A percentile compares a stretch with the other conserved stretches of the same genome.
These are phyloP conservation scores for Saccharomycopsis vini DNA, from an alignment of 805 yeast species.

Conservation along the genomic window DNA sequence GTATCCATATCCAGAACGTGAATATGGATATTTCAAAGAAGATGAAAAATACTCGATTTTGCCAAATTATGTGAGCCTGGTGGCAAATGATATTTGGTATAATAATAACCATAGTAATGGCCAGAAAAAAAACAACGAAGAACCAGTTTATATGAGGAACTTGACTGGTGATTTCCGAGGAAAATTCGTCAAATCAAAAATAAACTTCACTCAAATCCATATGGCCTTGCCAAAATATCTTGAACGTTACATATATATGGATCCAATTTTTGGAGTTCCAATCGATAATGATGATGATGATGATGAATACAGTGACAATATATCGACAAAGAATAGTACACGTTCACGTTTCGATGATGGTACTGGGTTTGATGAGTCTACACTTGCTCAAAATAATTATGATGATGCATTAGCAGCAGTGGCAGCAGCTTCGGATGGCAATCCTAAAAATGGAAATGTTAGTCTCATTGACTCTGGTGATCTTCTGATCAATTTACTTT, in stretches of 20 bases:
- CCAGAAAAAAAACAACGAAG: not conserved
- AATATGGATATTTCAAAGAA: constrained; percentile 38
- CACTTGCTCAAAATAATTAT: too few relatives aligned
- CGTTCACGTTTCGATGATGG: too few relatives aligned
- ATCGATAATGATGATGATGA: constrained; percentile 11
- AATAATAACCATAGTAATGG: not conserved
- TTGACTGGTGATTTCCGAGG: constrained; percentile 43
- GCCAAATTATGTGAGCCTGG: constrained; percentile 46
- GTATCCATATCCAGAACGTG: constrained; percentile 47
- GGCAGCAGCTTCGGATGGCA: too few relatives aligned
- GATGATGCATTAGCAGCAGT: too few relatives aligned
- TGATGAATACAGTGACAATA: too few relatives aligned
- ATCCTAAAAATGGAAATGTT: constrained; percentile 25
- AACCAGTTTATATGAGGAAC: constrained; percentile 31
- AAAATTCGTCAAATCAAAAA: constrained; percentile 25
- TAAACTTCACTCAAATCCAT: constrained; percentile 19
- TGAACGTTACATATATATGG: constrained; percentile 25
- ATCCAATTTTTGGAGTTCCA: constrained; percentile 18
- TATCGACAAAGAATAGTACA: too few relatives aligned
- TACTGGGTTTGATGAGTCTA: not conserved
- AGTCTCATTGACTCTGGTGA: constrained; percentile 27
- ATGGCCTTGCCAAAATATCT: constrained; percentile 30
- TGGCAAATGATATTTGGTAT: constrained; percentile 49
- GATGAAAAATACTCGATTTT: constrained; percentile 46
- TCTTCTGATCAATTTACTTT: constrained; percentile 9